phyloP scores from a whole-genome alignment of 768 basidiomycete genomes.

The Asterophora lycoperdoides region DNA sequence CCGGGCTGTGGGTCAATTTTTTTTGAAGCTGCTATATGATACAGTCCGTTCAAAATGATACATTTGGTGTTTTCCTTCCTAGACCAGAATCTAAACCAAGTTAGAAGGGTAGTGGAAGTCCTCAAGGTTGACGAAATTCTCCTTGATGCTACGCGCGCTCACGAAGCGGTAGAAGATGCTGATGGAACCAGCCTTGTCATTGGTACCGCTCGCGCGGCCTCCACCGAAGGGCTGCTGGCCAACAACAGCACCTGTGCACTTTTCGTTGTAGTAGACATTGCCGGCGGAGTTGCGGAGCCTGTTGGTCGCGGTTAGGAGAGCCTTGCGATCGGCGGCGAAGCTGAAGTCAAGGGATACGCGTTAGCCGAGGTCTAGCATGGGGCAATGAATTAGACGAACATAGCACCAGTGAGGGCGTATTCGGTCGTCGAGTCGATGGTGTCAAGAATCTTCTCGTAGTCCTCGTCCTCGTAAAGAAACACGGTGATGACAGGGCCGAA shows the following conservation, averaged over 20 bases:
- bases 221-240: slow-evolving; percentile 99
- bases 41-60: background rate
- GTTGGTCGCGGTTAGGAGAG: slow-evolving; percentile 75
- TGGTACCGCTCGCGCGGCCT: slow-evolving; percentile 88
- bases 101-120: slow-evolving; percentile 88
- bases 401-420: slow-evolving; percentile 93
- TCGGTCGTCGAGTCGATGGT: slow-evolving; percentile 81
- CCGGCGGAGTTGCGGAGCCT: slow-evolving; percentile 88
- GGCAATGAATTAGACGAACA: slow-evolving; percentile 41
- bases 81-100: slow-evolving; percentile 32
- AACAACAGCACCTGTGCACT: slow-evolving; percentile 96
- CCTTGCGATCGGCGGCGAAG: slow-evolving; percentile 79
- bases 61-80: background rate
- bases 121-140: slow-evolving; percentile 85
- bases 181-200: slow-evolving; percentile 93
- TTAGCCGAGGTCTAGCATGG: background rate
- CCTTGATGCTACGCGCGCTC: slow-evolving; percentile 91
- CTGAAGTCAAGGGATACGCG: slow-evolving; percentile 33
- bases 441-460: slow-evolving; percentile 83
- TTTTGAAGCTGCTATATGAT: background rate
- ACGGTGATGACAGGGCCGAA: slow-evolving; percentile 96
- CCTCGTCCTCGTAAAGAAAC: slow-evolving; percentile 83
- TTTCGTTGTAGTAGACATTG: slow-evolving; percentile 97
- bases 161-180: slow-evolving; percentile 72
- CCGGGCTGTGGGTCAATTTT: too few species aligned